Evolutionary conservation across 768 basidiomycete species (phyloP), one percentile per base, ranked within the genome.

Genomic region (Termitomyces sp.): DNA sequence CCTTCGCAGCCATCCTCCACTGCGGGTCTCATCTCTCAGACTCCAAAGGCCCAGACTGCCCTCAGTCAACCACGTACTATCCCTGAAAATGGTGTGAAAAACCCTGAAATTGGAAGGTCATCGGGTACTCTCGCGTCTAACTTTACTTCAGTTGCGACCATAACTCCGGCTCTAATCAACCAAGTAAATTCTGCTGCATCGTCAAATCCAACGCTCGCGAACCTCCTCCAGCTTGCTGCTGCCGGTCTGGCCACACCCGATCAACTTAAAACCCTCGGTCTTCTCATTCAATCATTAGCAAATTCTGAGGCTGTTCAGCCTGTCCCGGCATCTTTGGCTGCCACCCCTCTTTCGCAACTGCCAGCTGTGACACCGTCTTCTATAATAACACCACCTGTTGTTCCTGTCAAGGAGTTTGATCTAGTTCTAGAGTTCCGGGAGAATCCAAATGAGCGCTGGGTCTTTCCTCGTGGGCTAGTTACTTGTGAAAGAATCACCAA

Each of bases 371-470:
- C 64, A 4, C 51, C 60, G 36, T 50, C 60, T 9, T 33, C 63
- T 54, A 48, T 49, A 35, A 35, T 57, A 43, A 30, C 67, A 14
- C 35, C 56, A 14, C 18, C 61, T 38, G 60, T 70, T 44, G 59
- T 65, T 46, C 67, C 80, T 18, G 67, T 78, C 36, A 85, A 80
- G 66, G 81, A 82, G n/a, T 89, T 85, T 65, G 90, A 92, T 67
- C 67, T 93, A 1, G 82, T 91, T 26, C 66, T 93, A 54, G 88
- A 89, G 66, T 91, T 89, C 63, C 73, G 78, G 52, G 90, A 91
- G 65, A 72, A 74, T 5, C 76, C 82, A 3, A 74, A 75, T 46
- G 87, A 89, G 50, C 80, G 85, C n/a, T 87, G 83, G 82, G 64
- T 88, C 6, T 75, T 92, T 56, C 89, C 90, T 54, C 82, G 87